Evolutionary conservation across 805 yeast genomes (phyloP).

Genomic region (Monosporozyma siamensis): DNA sequence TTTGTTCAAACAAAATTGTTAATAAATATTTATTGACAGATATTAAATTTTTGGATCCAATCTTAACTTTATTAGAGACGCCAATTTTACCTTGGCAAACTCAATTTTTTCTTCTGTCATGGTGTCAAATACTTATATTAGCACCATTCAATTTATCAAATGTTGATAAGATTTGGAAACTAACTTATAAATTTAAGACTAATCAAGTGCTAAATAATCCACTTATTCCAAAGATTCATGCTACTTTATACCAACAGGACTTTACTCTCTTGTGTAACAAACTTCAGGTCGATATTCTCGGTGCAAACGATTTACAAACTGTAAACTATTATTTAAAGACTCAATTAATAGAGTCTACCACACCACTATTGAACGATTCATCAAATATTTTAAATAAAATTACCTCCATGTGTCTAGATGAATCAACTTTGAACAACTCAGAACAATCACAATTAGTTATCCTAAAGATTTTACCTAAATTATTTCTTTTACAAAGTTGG

Average conservation of each 20-base stretch:
- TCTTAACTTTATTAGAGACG: constrained; percentile 22
- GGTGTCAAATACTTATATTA: constrained; percentile 64
- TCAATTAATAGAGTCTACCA: neutral
- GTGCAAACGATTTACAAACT: constrained; percentile 9
- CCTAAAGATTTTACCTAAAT: constrained; percentile 19
- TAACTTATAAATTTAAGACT: constrained; percentile 28
- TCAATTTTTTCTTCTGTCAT: constrained; percentile 45
- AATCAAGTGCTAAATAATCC: constrained; percentile 37
- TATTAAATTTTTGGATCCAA: constrained; percentile 37
- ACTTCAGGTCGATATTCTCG: constrained; percentile 9
- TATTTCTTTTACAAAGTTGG: constrained; percentile 15
- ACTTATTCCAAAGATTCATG: constrained; percentile 24
- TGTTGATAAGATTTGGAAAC: constrained; percentile 30
- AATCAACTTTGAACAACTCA: neutral
- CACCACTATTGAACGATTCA: no score
- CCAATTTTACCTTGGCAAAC: constrained; percentile 35
- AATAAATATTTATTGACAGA: constrained; percentile 54
- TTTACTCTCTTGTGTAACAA: neutral
- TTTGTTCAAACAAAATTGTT: constrained; percentile 55
- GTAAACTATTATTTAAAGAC: constrained; percentile 15
- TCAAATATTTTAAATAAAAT: neutral
- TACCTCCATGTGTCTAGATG: no score
- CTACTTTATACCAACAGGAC: constrained; percentile 26
- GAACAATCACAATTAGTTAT: neutral
- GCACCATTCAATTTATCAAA: constrained; percentile 60